Base-by-base conservation (phyloP, 2,329 filamentous ascomycete genomes). In the Ophiostoma ips region DNA sequence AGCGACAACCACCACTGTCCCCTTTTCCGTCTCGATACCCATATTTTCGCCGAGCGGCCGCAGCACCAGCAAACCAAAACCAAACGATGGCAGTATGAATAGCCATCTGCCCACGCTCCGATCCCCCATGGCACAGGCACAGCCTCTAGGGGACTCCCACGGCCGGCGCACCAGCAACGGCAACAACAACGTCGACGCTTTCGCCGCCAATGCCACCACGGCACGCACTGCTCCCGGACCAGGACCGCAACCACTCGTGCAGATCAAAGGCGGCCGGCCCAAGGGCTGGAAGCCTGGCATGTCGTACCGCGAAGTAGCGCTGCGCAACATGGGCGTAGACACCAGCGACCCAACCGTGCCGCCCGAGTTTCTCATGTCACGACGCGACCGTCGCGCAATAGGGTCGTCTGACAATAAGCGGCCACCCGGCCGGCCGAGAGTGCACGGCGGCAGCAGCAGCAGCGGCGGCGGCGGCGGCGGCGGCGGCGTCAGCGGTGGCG, bases 261-360 rank as follows among this genome's bases (percentile, higher is more conserved):
- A 18, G 19, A 54, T 53, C 30, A 65, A 66, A 50, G 63, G 66
- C 35, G 73, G 74, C 8, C 66, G 74, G 6, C 73, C 75, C 5
- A 70, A 71, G 48, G 72, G 72, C 21, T 74, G 66, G 65, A 66
- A 61, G 46, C 59, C 60, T 2, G 64, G 63, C 38, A 62, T 59
- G 56, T 57, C 61, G 1, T 66, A 64, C 52, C 50, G 55, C 3
- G 52, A 56, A 12, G 55, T 55, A 35, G 54, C 50, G 5, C 36
- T 57, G 34, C 54, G 52, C 34, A 57, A 57, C 19, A 10, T 52
- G 19, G 54, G 55, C 3, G 6, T 53, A 9, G 51, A 55, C 31
- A 47, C 16, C 1, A 48, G 44, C 6, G 49, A 49, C 9, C 38
- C 49, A 3, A 24, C 41, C 9, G 31, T 52, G 33, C 35, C 48